Conservation (phyloP, 192 early-diverging fungal species). For the Podila minutissima region DNA sequence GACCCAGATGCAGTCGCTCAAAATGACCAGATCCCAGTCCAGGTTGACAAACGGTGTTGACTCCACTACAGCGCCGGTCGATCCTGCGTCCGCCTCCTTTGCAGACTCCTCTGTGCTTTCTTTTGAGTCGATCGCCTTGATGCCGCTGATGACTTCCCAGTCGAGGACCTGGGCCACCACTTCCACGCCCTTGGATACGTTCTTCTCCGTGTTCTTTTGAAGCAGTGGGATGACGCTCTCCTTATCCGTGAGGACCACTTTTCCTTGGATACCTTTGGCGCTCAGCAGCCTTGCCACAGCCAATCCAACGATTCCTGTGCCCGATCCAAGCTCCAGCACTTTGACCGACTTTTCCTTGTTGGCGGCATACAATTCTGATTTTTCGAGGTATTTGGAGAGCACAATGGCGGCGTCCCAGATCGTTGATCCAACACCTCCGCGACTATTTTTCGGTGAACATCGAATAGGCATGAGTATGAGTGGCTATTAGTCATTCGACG, state of each 20-base stretch:
- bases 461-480: neutral
- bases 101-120: neutral
- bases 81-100: neutral
- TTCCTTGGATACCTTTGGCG: neutral
- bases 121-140: slow-evolving; percentile 2
- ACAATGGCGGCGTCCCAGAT: slow-evolving; percentile 52
- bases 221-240: slow-evolving; percentile 52
- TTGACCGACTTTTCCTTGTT: slow-evolving; percentile 3
- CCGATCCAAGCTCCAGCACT: slow-evolving; percentile 64
- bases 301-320: slow-evolving; percentile 68
- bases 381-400: slow-evolving; percentile 34
- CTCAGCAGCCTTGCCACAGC: slow-evolving; percentile 49
- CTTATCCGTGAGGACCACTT: slow-evolving; percentile 63
- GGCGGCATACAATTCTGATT: neutral
- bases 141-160: slow-evolving; percentile 40
- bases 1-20: slow-evolving; percentile 53
- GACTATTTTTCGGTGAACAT: neutral
- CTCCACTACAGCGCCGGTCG: neutral
- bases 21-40: slow-evolving; percentile 40
- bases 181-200: slow-evolving; percentile 10
- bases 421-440: slow-evolving; percentile 47
- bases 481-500: neutral
- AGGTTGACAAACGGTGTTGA: slow-evolving; percentile 1
- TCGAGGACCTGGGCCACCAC: slow-evolving; percentile 23
- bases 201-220: slow-evolving; percentile 45